Percentiles rank a stretch among this genome's conserved stretches.
phyloP scores from a whole-genome alignment of 2,329 filamentous ascomycete genomes.

The Xylaria sp. region DNA sequence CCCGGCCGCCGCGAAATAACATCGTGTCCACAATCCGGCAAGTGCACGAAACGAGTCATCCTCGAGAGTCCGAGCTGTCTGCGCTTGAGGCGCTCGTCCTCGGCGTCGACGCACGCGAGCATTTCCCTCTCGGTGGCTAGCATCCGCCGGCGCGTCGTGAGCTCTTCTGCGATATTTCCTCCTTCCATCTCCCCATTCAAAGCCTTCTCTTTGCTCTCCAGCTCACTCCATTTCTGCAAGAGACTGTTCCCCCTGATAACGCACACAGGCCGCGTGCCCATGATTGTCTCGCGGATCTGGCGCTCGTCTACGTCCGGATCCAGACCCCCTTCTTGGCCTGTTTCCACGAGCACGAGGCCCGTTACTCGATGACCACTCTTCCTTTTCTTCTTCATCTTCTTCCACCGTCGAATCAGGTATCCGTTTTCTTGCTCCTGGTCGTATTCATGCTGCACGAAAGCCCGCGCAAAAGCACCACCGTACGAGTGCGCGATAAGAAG shows the following conservation, averaged over 20 bases:
- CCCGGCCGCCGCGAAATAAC: conserved; percentile 45
- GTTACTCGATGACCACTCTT: conserved; percentile 26
- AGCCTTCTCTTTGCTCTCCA: conserved; percentile 36
- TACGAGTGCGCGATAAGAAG: conserved; percentile 49
- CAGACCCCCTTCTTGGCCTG: conserved; percentile 48
- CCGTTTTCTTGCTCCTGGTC: background rate
- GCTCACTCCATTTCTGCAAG: conserved; percentile 38
- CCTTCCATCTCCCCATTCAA: conserved; percentile 18
- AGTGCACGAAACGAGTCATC: conserved; percentile 39
- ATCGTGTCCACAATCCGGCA: conserved; percentile 46
- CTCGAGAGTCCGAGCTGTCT: conserved; percentile 43
- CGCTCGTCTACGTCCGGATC: conserved; percentile 38
- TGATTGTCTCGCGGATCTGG: conserved; percentile 38
- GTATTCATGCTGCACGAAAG: conserved; percentile 40
- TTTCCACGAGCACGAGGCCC: conserved; percentile 48
- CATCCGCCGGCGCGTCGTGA: too few species aligned
- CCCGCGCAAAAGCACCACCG: conserved; percentile 47
- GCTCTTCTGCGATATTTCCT: background rate
- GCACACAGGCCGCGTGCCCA: conserved; percentile 43
- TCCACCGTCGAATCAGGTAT: background rate
- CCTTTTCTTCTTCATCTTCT: background rate
- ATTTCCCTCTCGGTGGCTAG: conserved; percentile 34
- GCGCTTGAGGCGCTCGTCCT: conserved; percentile 47
- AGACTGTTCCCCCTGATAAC: conserved; percentile 46
- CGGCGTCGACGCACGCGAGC: conserved; percentile 39